phyloP scores from a whole-genome alignment of 2,329 filamentous ascomycete genomes.

The Aspergillus pseudoviridinutans region DNA sequence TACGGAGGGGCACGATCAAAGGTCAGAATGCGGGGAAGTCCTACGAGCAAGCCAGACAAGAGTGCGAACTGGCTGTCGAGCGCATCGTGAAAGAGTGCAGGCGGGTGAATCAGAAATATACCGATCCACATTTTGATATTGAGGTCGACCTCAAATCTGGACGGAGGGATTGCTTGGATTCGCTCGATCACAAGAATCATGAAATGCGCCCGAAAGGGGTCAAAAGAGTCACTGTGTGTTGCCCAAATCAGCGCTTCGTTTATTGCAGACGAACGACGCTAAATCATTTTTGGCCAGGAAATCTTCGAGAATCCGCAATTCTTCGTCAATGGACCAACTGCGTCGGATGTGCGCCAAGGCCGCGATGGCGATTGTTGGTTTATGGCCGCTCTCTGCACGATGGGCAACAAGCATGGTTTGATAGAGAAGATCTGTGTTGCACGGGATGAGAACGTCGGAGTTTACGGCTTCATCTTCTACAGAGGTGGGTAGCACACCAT shows the following conservation, averaged over 20 bases:
- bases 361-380: conserved; percentile 82
- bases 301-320: conserved; percentile 75
- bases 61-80: conserved; percentile 60
- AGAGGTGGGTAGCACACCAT: conserved; percentile 45
- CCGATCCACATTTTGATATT: conserved; percentile 82
- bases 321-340: conserved; percentile 71
- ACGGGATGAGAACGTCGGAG: conserved; percentile 67
- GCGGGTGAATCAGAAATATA: conserved; percentile 78
- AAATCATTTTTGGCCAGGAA: conserved; percentile 47
- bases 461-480: conserved; percentile 83
- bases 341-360: conserved; percentile 75
- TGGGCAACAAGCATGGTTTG: conserved; percentile 67
- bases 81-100: conserved; percentile 62
- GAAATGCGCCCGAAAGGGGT: conserved; percentile 63
- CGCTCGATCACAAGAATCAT: conserved; percentile 35
- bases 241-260: not conserved
- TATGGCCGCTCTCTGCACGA: conserved; percentile 72
- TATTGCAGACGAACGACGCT: not conserved
- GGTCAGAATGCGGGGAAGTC: conserved; percentile 60
- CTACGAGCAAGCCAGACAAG: conserved; percentile 67
- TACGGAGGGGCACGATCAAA: conserved; percentile 51
- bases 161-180: conserved; percentile 50
- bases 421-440: conserved; percentile 72
- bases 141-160: conserved; percentile 67
- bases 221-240: conserved; percentile 60